Base-by-base conservation (phyloP, 352 stramenopile species). In the Pythium insidiosum region DNA sequence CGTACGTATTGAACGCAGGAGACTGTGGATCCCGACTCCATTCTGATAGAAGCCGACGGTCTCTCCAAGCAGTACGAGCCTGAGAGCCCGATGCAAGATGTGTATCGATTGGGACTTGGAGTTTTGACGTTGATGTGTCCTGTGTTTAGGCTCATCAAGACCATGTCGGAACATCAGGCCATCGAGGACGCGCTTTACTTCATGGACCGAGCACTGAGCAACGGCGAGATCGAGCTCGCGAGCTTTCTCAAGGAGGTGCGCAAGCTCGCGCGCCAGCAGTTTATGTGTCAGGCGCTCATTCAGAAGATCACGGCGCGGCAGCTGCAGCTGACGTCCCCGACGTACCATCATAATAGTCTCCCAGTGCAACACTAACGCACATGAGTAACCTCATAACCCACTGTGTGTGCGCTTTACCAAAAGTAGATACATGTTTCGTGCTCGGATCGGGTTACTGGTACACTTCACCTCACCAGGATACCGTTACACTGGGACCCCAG, bases 141-240 rank as follows among this genome's bases (percentile, higher is more conserved):
- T 36, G 15, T 29, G 34, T n/a, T n/a, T 43, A 90, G 77, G 41
- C 57, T 95, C 44, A 57, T 95, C 33, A 64, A 71, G 26, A 80
- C 85, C 12, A 58, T 95, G 15, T 79, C 87, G 3, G 84, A 96
- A 43, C 78, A 91, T 50, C 68, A 94, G 28, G 68, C 87, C 15
- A 92, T 95, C 30, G 85, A 95, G 45, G 87, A 96, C 43, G 80
- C 80, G 19, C 73, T 96, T 23, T 96, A 96, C 63, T 94, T 95
- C 44, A 69, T 96, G 73, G 87, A 96, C 44, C 76, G 81, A 13
- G 84, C 79, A 4, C 50, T 96, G 38, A 82, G 78, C 58, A 94
- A 95, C 35, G 81, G 78, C 21, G 74, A 88, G 45, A 90, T 96
- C n/a, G 70, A 87, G 31, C 59, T 94, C 7, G 63, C 63, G 11